A percentile compares a stretch with the other conserved stretches of the same genome.
Evolutionary conservation across 495 filamentous ascomycete genomes (phyloP).

Genomic region (Hypoxylon fuscum): DNA sequence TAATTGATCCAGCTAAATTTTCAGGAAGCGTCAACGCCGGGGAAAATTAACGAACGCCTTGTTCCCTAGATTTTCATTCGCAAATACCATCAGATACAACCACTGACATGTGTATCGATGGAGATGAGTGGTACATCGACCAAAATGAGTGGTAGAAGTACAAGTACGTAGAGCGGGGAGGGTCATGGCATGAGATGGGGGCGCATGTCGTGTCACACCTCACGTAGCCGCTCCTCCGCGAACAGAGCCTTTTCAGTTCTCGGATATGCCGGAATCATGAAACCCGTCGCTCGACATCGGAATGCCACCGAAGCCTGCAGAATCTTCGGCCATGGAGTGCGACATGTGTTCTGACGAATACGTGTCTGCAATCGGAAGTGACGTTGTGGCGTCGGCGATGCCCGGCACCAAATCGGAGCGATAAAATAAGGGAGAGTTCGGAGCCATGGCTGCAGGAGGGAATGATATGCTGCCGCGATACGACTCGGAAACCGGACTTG

Average conservation of each 20-base stretch:
- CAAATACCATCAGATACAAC: too few relatives aligned
- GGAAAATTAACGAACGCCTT: too few relatives aligned
- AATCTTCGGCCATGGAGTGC: not conserved
- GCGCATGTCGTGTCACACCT: not conserved
- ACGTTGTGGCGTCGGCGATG: constrained; percentile 4
- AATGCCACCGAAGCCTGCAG: constrained; percentile 4
- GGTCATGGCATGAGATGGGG: not conserved
- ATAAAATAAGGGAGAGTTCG: constrained; percentile 23
- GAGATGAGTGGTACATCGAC: too few relatives aligned
- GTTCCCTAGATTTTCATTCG: too few relatives aligned
- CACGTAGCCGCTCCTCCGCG: not conserved
- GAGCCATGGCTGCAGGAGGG: constrained; percentile 10
- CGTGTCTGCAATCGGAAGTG: constrained; percentile 1
- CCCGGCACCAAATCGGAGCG: constrained; percentile 14
- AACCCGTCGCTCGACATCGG: constrained; percentile 13
- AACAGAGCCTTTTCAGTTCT: not conserved
- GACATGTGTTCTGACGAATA: constrained; percentile 14
- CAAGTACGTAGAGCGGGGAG: too few relatives aligned
- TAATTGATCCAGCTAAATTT: too few relatives aligned
- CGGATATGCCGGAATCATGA: not conserved
- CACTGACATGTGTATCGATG: too few relatives aligned
- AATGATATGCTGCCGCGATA: constrained; percentile 22
- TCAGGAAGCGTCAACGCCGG: too few relatives aligned
- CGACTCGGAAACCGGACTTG: constrained; percentile 16
- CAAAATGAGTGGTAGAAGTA: too few relatives aligned